Conservation (phyloP, 1,139 yeast genomes). For the Kodamaea ohmeri region DNA sequence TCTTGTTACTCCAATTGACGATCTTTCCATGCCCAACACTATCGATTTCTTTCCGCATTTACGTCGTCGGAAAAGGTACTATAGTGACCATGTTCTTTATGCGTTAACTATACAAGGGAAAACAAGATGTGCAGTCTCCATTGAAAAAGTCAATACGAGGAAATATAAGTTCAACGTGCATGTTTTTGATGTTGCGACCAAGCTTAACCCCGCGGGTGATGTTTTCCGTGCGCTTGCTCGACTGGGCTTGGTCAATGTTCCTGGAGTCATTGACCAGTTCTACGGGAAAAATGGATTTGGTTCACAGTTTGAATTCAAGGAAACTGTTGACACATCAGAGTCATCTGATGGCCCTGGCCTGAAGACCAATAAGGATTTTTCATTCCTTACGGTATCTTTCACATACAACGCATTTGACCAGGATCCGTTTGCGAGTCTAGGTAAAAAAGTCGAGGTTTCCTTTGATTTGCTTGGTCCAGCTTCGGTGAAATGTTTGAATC, state of each 20-base stretch:
- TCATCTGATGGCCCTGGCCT: background rate
- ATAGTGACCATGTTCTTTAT: constrained; percentile 30
- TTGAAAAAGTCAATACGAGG: constrained; percentile 33
- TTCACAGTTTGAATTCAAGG: constrained; percentile 15
- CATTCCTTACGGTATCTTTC: constrained; percentile 38
- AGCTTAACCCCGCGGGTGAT: constrained; percentile 27
- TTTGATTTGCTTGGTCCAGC: constrained; percentile 29
- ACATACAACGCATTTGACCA: constrained; percentile 33
- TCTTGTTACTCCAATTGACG: background rate
- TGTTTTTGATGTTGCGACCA: constrained; percentile 41
- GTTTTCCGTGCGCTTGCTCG: constrained; percentile 16
- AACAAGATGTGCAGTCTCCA: constrained; percentile 28
- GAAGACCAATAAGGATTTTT: background rate
- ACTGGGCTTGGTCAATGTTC: background rate
- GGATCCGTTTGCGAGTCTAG: constrained; percentile 32
- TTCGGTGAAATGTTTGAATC: constrained; percentile 23
- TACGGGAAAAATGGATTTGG: constrained; percentile 14
- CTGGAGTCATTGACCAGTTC: constrained; percentile 10
- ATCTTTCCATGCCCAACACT: background rate
- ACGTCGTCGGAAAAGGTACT: constrained; percentile 22
- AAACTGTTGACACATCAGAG: constrained; percentile 1
- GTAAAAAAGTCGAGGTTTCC: constrained; percentile 24
- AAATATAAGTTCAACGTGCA: constrained; percentile 39
- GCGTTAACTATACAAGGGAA: constrained; percentile 21
- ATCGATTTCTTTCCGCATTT: constrained; percentile 31